Evolutionary conservation across 225 moss, liverwort and hornwort species (phyloP), one percentile per base, ranked within the genome.

Genomic region (Pseudisothecium myosuroides): DNA sequence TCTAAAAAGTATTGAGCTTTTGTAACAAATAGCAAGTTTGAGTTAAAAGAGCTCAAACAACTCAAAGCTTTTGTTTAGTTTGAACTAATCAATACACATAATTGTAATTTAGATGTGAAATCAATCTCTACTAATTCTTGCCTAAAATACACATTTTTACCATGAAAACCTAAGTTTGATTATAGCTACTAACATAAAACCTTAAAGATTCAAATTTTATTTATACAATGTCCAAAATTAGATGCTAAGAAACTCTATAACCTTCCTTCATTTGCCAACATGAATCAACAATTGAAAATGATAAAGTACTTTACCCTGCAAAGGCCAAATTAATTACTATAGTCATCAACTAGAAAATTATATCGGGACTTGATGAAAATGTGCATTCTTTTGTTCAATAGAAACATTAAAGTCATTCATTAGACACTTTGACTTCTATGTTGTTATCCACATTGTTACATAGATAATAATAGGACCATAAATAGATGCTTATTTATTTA

Each of bases 301-400:
- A 71, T 71, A 8, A 26, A 3, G 26, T 8, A 24, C 14, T 41
- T 41, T 14, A 71, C 0, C 26, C 2, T 24, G 26, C 14, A 71
- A 66, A 41, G 5, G 5, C 1, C 0, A 1, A 1, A 26, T 22
- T 41, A 69, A 26, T 24, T 14, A 71, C 3, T 1, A 9, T 39
- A 71, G 2, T 71, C 26, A 71, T 24, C 24, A 69, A 69, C 2
- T 39, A 24, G 13, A 1, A 69, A 68, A 69, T 39, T 24, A 24
- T 14, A 39, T 41, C 14, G 8, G 5, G 23, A 14, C 1, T 26
- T 4, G 4, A 71, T 41, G 14, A 71, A 69, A 71, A 41, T 24
- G 14, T 24, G 2, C 12, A 41, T 24, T 8, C 2, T 39, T 69
- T 26, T 71, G 8, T 71, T 41, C 24, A 41, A 14, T 41, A 3